phyloP scores from a whole-genome alignment of 306 rosid genomes.

The Ceratonia siliqua region DNA sequence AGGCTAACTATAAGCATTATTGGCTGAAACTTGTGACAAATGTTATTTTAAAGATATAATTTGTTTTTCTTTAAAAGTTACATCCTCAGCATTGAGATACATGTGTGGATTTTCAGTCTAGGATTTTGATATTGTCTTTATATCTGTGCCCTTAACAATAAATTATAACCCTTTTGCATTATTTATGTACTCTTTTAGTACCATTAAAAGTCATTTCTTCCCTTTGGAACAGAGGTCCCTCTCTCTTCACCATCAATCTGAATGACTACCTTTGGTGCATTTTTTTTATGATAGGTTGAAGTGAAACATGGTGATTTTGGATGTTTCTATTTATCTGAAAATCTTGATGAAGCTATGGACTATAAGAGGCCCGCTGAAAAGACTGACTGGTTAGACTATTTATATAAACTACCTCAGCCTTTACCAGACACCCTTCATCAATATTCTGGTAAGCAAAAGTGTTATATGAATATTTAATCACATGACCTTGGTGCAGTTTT shows the following conservation, averaged over 20 bases:
- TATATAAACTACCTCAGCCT: conserved; percentile 64
- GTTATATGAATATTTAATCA: conserved; percentile 24
- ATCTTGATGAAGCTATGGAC: conserved; percentile 66
- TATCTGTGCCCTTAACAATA: background rate
- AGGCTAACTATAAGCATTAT: conserved; percentile 13
- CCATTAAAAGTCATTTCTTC: conserved; percentile 17
- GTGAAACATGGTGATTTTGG: conserved; percentile 66
- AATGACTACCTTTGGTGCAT: conserved; percentile 20
- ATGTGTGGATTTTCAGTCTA: background rate
- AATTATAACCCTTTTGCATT: conserved; percentile 9
- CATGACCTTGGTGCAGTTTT: conserved; percentile 4
- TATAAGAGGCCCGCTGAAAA: conserved; percentile 49
- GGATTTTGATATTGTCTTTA: conserved; percentile 17
- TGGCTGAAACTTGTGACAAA: conserved; percentile 30
- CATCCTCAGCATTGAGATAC: conserved; percentile 4
- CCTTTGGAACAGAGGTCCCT: conserved; percentile 25
- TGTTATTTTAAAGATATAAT: background rate
- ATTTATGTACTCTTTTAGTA: background rate
- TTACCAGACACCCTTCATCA: conserved; percentile 55
- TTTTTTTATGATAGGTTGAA: conserved; percentile 64
- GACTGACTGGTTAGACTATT: conserved; percentile 49
- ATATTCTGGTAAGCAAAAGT: conserved; percentile 63
- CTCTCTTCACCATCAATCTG: conserved; percentile 28
- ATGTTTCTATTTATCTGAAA: conserved; percentile 85
- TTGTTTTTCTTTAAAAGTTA: conserved; percentile 20